Conservation (phyloP, 495 filamentous ascomycete genomes). For the Aspergillus ellipticus region DNA sequence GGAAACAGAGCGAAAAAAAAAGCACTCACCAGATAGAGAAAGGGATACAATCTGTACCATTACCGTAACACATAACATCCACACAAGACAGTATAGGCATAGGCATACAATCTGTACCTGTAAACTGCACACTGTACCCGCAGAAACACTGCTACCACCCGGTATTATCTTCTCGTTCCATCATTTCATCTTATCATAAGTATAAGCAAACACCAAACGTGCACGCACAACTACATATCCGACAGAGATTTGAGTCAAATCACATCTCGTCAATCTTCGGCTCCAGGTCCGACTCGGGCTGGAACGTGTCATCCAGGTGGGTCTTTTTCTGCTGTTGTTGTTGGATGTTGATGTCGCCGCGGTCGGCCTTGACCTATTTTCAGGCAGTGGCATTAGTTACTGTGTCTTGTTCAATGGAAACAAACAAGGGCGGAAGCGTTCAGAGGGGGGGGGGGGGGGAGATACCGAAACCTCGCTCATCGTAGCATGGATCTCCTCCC, state of each 20-base stretch:
- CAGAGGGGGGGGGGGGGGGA: neutral
- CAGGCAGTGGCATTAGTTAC: neutral
- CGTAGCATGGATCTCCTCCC: conserved; percentile 20
- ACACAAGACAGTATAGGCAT: neutral
- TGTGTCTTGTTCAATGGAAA: neutral
- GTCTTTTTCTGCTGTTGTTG: neutral
- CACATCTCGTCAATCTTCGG: conserved; percentile 25
- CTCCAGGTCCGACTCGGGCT: conserved; percentile 13
- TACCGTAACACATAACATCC: neutral
- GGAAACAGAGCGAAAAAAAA: too few species aligned
- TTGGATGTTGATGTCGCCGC: conserved; percentile 14
- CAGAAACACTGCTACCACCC: too few species aligned
- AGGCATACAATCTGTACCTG: too few species aligned
- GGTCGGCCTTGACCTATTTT: conserved; percentile 21
- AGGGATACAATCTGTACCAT: too few species aligned
- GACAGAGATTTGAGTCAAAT: too few species aligned
- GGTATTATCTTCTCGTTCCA: neutral
- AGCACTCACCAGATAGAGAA: too few species aligned
- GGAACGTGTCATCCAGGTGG: conserved; percentile 8
- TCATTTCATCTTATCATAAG: neutral
- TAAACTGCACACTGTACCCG: too few species aligned
- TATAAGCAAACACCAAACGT: neutral
- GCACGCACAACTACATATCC: neutral
- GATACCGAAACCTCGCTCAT: conserved; percentile 21
- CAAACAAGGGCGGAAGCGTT: too few species aligned